Evolutionary conservation across 1,284 basidiomycete species (phyloP), one percentile per base, ranked within the genome.

Genomic region (Cutaneotrichosporon dermatis): DNA sequence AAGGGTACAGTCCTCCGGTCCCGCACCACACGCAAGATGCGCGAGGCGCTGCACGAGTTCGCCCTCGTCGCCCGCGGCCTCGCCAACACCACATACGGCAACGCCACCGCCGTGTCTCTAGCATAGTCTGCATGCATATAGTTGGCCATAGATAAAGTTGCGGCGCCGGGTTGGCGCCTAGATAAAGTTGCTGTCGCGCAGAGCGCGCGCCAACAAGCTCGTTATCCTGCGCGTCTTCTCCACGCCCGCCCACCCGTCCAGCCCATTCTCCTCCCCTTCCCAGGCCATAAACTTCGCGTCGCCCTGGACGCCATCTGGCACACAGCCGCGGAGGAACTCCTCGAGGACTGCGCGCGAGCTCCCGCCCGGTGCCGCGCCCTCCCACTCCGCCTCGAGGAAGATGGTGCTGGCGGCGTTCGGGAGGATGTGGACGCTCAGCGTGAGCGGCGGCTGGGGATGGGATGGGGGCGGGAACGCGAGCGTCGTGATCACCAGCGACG

Each of bases 1-100:
- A 81, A 90, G 66, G 87, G 86, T 67, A 81, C 85, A 0, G 82
- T 92, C 25, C 79, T 87, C 48, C 74, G 75, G 48, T 71, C 72
- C 15, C 68, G 78, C 5, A 78, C 75, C 37, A 71, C 75, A 4
- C 69, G 73, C 57, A 73, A 72, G 66, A 78, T 79, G 68, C 66
- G 75, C 50, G 77, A 77, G 62, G 77, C 77, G n/a, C 62, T 79
- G 48, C 73, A 79, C 57, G 78, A 79, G 51, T 79, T 79, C 64
- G 77, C 78, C 7, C 65, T 79, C 33, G 72, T 79, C 16, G 69
- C 74, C 3, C 65, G 77, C 51, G 77, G 77, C 3, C 58, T 79
- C 51, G 77, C 74, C 45, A 76, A 74, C 54, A 78, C 77, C 16
- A 74, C 71, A 4, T 79, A 79, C 62, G 77, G 77, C 3, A 78